phyloP scores from a whole-genome alignment of 331 rosid species.

The Saraca asoca region DNA sequence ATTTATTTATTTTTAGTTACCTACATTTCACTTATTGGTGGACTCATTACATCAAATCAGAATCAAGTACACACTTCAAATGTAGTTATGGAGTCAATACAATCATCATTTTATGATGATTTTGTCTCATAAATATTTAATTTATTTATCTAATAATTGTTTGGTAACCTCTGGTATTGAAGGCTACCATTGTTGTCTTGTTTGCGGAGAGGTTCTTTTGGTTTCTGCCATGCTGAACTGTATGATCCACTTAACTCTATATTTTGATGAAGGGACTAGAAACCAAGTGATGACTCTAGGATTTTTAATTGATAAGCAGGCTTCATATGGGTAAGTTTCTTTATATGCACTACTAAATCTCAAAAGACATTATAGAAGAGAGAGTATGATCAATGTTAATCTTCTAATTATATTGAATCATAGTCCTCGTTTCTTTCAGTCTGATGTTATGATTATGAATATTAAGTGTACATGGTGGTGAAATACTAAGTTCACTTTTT shows the following conservation, averaged over 20 bases:
- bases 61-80: background rate
- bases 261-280: slow-evolving; percentile 98
- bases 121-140: background rate
- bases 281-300: slow-evolving; percentile 97
- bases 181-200: slow-evolving; percentile 93
- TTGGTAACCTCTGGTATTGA: slow-evolving; percentile 40
- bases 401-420: slow-evolving; percentile 14
- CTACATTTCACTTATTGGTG: no score
- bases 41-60: background rate
- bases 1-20: no score
- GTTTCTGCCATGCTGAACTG: slow-evolving; percentile 72
- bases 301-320: slow-evolving; percentile 87
- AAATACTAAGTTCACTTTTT: slow-evolving; percentile 16
- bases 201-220: slow-evolving; percentile 87
- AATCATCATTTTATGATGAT: background rate
- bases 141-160: slow-evolving; percentile 24
- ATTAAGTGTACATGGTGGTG: slow-evolving; percentile 24
- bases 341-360: background rate
- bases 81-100: background rate
- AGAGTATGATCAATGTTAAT: slow-evolving; percentile 13
- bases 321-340: slow-evolving; percentile 80
- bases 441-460: slow-evolving; percentile 28
- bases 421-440: background rate
- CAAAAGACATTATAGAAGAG: slow-evolving; percentile 4
- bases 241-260: slow-evolving; percentile 82